Base-by-base conservation (phyloP, 2,329 filamentous ascomycete species). In the Raffaelea arxii region DNA sequence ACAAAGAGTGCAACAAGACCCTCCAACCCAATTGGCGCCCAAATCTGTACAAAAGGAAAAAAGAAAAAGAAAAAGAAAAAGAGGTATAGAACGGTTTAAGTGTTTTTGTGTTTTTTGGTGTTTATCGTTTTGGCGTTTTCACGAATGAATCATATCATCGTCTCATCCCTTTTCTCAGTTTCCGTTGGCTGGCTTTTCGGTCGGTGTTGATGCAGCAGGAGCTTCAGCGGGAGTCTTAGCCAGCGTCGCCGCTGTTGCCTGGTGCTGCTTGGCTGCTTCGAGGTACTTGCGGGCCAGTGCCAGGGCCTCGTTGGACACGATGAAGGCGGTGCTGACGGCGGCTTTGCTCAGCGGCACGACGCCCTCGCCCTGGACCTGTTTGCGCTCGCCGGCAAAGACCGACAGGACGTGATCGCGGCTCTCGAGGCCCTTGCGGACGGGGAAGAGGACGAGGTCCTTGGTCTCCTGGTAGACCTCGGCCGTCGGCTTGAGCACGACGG, bases 401-500 rank as follows among this genome's bases (percentile, higher is more conserved):
- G 67, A 63, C 46, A 76, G 58, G 50, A 83, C 69, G 54, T 82
- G 78, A 47, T 82, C 77, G 62, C 75, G 78, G 54, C 77, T 74
- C 63, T 81, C 75, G 18, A 69, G 56, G 21, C 74, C 77, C 56
- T 83, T 74, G 58, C 76, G 76, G 56, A 81, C 65, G 7, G 85
- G 85, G 51, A 79, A 69, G 52, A 77, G 70, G 48, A 82, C 72
- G 36, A 81, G 65, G 56, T 71, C 71, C 60, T 78, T 75, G 56
- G 84, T 75, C 16, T 80, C 77, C 49, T 70, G 71, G 64, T 79
- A 79, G 44, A 90, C 71, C 62, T 86, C 82, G 53, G 75, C 71
- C 23, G 84, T 86, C 43, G 85, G 80, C 67, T 88, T 83, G 71
- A 83, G 86, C 62, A 91, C 74, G 50, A 77, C 72, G 44, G 86